Conservation (phyloP, 495 filamentous ascomycete species). For the Penicillium parvum region DNA sequence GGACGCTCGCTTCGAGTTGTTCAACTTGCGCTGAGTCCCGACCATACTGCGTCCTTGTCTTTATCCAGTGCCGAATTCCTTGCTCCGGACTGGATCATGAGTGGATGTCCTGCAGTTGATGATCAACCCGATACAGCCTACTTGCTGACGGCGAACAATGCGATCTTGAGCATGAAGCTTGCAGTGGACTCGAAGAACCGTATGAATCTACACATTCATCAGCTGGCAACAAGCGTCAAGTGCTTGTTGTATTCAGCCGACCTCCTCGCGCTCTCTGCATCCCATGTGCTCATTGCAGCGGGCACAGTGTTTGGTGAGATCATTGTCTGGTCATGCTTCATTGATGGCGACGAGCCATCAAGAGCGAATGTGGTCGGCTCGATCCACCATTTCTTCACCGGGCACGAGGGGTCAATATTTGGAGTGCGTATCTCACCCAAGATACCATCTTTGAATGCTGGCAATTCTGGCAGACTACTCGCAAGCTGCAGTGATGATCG, state of each 20-base stretch:
- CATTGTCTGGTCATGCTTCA: constrained; percentile 74
- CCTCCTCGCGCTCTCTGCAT: constrained; percentile 52
- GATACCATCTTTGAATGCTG: constrained; percentile 36
- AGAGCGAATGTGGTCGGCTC: constrained; percentile 20
- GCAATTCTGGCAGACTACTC: constrained; percentile 52
- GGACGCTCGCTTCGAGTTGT: constrained; percentile 66
- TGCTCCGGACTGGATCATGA: constrained; percentile 79
- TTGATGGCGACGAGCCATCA: constrained; percentile 11
- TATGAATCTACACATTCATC: constrained; percentile 27
- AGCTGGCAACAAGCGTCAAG: constrained; percentile 63
- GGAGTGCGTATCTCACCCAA: constrained; percentile 71
- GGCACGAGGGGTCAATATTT: constrained; percentile 93
- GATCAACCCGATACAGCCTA: constrained; percentile 21
- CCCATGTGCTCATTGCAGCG: constrained; percentile 67
- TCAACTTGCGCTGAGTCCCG: constrained; percentile 21
- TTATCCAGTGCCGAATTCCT: constrained; percentile 33
- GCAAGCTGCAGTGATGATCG: constrained; percentile 95
- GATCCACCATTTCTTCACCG: constrained; percentile 70
- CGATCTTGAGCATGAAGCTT: constrained; percentile 48
- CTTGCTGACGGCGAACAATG: constrained; percentile 84
- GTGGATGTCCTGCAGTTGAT: constrained; percentile 47
- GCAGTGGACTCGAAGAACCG: constrained; percentile 13
- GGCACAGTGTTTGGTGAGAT: constrained; percentile 95
- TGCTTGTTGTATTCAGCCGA: constrained; percentile 88
- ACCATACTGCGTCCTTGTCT: constrained; percentile 6